phyloP scores from a whole-genome alignment of 441 rosid species.

The Populus hybrid region DNA sequence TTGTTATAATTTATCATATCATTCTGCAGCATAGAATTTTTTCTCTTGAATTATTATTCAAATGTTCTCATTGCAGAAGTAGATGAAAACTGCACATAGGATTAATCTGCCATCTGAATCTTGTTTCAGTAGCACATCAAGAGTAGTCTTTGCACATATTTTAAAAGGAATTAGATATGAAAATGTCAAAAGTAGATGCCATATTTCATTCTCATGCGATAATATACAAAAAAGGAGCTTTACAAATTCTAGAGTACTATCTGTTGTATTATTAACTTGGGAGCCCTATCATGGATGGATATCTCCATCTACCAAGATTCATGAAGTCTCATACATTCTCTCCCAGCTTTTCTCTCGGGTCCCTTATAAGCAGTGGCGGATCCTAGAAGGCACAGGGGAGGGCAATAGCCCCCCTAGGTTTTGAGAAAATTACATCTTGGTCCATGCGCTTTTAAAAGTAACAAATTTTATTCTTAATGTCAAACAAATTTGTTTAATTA shows the following conservation, averaged over 20 bases:
- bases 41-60: neutral
- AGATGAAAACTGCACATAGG: neutral
- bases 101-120: neutral
- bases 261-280: neutral
- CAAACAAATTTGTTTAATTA: too few relatives aligned
- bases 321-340: neutral
- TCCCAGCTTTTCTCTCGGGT: neutral
- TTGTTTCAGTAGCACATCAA: neutral
- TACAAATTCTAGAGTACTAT: neutral
- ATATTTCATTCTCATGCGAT: neutral
- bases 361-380: neutral
- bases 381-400: too few relatives aligned
- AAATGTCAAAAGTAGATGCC: neutral
- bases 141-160: neutral
- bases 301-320: neutral
- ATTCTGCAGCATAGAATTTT: neutral
- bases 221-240: neutral
- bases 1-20: neutral
- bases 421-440: too few relatives aligned
- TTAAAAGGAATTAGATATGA: neutral
- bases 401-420: too few relatives aligned
- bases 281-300: neutral
- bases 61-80: neutral
- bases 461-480: too few relatives aligned
- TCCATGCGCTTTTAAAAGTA: too few relatives aligned